Base-by-base conservation (phyloP, 805 yeast species). In the Hanseniaspora hatyaiensis region DNA sequence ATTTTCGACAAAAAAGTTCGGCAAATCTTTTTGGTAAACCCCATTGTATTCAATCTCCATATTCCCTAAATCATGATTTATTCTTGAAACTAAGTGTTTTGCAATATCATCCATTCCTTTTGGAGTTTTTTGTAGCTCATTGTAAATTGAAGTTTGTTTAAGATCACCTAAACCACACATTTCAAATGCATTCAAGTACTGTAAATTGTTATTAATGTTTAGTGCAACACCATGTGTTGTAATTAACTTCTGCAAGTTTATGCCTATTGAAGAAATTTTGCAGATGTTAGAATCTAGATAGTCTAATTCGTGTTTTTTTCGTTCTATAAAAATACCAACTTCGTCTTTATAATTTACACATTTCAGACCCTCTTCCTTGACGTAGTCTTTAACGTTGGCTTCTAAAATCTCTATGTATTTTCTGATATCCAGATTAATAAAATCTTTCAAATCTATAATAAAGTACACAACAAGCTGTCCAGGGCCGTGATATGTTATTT, bases 401-500 rank as follows among this genome's bases (percentile, higher is more conserved):
- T 45, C 49, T 6, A 45, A 19, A 2, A 37, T 6, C 9, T 13
- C 6, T 15, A 45, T 45, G 24, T 45, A 45, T 22, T 45, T 45
- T 30, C 38, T 32, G 12, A 45, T 45, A 8, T 45, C 49, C 40
- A 82, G 64, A 42, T 71, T 64, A 29, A 65, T 56, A 55, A 82
- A 82, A 28, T 73, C 70, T 52, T 72, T 71, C 47, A 92, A 66
- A 60, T 92, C 88, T 26, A 83, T 47, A 1, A 92, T 71, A 9
- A 92, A 79, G 58, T 89, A 92, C 4, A 85, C 77, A 2, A 88
- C 95, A 32, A 86, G 59, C 63, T 92, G 99, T 0, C 98, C 98
- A 1, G 92, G 82, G 0, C 97, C 97, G 65, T 92, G 99, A 69
- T 84, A 92, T 0, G 98, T 92, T 1, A 92, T 77, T 60, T 92